Conservation (phyloP, 75 land plant genomes). For the Ceratopteris richardii region DNA sequence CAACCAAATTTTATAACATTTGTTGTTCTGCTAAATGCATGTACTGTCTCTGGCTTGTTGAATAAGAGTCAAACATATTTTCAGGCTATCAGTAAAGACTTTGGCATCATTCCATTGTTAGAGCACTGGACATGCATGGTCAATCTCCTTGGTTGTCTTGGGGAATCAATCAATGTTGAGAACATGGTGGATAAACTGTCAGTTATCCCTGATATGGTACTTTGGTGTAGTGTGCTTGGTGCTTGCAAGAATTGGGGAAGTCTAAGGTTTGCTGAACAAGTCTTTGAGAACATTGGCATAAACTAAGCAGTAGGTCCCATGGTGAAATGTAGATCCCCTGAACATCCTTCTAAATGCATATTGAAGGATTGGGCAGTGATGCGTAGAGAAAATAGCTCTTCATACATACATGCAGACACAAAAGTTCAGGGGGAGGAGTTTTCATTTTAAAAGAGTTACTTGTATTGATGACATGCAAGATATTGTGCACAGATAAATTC, state of each 20-base stretch:
- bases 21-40: not conserved
- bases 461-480: too few species aligned
- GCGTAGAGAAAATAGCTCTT: too few species aligned
- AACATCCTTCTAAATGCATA: too few species aligned
- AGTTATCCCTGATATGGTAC: not conserved
- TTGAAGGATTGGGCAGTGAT: too few species aligned
- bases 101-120: slow-evolving; percentile 15
- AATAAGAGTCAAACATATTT: slow-evolving; percentile 21
- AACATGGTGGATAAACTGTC: not conserved
- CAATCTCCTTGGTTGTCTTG: slow-evolving; percentile 27
- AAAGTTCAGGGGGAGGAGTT: too few species aligned
- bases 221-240: not conserved
- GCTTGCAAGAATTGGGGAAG: slow-evolving; percentile 3
- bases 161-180: not conserved
- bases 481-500: too few species aligned
- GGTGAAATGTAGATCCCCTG: too few species aligned
- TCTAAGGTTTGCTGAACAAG: not conserved
- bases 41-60: slow-evolving; percentile 25
- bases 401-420: too few species aligned
- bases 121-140: slow-evolving; percentile 30
- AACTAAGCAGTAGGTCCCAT: too few species aligned
- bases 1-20: not conserved
- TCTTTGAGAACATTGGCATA: too few species aligned
- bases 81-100: slow-evolving; percentile 10
- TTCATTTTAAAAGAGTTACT: too few species aligned